phyloP scores from a whole-genome alignment of 148 eudicot species.

The Vaccinium macrocarpon region DNA sequence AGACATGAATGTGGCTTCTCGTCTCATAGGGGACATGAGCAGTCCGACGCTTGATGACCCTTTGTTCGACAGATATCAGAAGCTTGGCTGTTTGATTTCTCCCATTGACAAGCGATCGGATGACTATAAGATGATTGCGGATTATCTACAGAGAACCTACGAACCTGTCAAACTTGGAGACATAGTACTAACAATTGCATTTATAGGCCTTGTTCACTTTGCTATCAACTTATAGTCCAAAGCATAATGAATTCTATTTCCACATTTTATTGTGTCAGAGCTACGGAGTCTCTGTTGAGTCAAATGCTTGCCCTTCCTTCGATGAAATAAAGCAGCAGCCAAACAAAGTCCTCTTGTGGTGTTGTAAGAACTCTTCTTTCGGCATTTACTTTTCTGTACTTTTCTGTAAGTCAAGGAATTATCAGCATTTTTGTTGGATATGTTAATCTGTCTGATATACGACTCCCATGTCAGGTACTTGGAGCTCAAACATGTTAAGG shows the following conservation, averaged over 20 bases:
- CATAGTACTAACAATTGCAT: constrained; percentile 29
- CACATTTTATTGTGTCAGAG: constrained; percentile 30
- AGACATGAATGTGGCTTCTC: constrained; percentile 71
- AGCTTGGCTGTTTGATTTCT: constrained; percentile 54
- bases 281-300: constrained; percentile 66
- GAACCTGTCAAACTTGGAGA: constrained; percentile 75
- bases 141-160: constrained; percentile 75
- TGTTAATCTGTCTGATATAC: background rate
- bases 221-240: background rate
- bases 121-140: constrained; percentile 75
- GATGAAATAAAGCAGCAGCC: constrained; percentile 72
- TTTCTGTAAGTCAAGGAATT: background rate
- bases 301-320: constrained; percentile 59
- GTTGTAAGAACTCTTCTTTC: constrained; percentile 46
- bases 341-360: constrained; percentile 80
- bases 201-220: background rate
- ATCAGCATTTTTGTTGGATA: background rate
- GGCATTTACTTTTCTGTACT: background rate
- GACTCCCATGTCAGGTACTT: constrained; percentile 45
- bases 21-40: constrained; percentile 64
- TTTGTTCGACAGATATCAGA: constrained; percentile 54
- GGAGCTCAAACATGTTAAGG: constrained; percentile 69
- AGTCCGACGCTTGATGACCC: constrained; percentile 80
- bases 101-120: constrained; percentile 56
- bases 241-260: background rate